These are phyloP conservation scores for Edaphochlamys debaryana DNA, from an alignment of 139 green algal genomes.

Conservation along the genomic window DNA sequence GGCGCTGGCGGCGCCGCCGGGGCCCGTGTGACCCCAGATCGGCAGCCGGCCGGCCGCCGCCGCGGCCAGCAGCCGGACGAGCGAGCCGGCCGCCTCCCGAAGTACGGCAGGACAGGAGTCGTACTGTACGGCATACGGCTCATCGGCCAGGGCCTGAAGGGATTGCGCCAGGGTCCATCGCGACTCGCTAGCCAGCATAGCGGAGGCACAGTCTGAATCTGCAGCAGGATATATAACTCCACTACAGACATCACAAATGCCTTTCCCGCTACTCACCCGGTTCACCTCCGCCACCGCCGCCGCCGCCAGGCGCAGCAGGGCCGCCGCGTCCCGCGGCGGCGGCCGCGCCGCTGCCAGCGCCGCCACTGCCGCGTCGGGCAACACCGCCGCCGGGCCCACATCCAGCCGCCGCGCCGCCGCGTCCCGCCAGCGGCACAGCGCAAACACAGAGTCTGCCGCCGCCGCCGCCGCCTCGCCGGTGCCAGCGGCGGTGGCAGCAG, in stretches of 20 bases:
- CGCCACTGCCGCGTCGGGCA: conserved; percentile 53
- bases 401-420: conserved; percentile 43
- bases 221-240: no score
- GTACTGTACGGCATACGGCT: conserved; percentile 27
- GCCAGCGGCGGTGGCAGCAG: no score
- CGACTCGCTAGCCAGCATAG: no score
- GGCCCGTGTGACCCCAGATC: background rate
- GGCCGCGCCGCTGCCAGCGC: conserved; percentile 9
- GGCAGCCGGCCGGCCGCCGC: background rate
- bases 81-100: background rate
- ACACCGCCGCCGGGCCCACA: conserved; percentile 44
- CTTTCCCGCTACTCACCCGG: background rate
- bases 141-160: background rate
- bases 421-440: conserved; percentile 73
- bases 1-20: background rate
- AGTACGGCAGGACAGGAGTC: background rate
- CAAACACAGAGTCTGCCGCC: conserved; percentile 48
- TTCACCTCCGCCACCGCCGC: conserved; percentile 7
- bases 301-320: conserved; percentile 46
- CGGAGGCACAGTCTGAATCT: no score
- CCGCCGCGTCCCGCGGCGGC: background rate
- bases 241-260: no score
- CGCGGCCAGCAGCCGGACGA: conserved; percentile 2
- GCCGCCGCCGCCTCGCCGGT: background rate
- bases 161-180: background rate